Evolutionary conservation across 768 basidiomycete genomes (phyloP), one percentile per base, ranked within the genome.

Genomic region (Rhodotorula diobovata): DNA sequence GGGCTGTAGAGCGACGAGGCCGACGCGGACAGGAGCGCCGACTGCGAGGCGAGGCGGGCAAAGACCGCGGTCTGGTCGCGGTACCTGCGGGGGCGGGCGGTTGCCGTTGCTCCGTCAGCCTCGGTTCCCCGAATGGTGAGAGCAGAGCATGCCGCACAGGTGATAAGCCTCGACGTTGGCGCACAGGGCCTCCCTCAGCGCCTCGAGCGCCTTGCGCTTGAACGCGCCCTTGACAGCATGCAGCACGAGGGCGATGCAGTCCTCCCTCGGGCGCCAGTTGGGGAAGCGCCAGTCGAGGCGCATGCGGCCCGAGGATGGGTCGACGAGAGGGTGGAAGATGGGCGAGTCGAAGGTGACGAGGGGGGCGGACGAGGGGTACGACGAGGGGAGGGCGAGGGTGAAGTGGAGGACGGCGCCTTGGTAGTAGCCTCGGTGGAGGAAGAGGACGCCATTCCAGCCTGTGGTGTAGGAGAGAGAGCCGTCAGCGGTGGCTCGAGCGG

Each of bases 311-410:
- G 61, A 35, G 15, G 39, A 30, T 32, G 74, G 74, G 55, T 75
- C 74, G 41, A 75, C 39, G 65, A 75, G 71, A 2, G 74, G 74
- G 63, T 75, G 74, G 61, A 75, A 72, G 51, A 60, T 14, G 2
- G 61, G 61, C 34, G 66, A 63, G 48, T 66, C 65, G 66, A 74
- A 67, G 16, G 43, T 37, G 51, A 75, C 25, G 35, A n/a, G 23
- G 0, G 70, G 74, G 0, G 60, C 6, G 1, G 62, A 1, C 35
- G 53, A 53, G 1, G 74, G 67, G 68, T 72, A 72, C 8, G 65
- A 45, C 4, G 61, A 9, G 11, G 70, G 70, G 63, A 75, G 68
- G 48, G 61, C n/a, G 20, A 72, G 37, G n/a, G 65, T 63, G 67
- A 74, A 64, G 54, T 50, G 67, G 10, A 75, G 58, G 41, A 72